Evolutionary conservation across 768 basidiomycete species (phyloP).

Genomic region (Tricholoma hemisulphureum): DNA sequence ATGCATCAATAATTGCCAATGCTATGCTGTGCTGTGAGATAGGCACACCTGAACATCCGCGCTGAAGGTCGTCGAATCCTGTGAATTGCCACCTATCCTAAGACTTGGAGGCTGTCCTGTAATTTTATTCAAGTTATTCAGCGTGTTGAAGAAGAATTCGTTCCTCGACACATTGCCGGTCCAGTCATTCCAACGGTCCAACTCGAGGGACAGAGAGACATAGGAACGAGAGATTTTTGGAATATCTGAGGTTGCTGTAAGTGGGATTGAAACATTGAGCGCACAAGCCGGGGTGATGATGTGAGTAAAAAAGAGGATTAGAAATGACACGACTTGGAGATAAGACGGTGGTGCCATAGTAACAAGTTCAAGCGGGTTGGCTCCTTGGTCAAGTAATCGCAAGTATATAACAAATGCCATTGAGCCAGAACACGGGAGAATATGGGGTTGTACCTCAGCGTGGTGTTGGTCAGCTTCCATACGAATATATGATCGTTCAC

Average conservation of each 20-base stretch:
- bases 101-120: conserved; percentile 55
- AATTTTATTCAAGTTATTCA: conserved; percentile 53
- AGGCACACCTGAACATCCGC: conserved; percentile 41
- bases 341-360: background rate
- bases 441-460: too few relatives aligned
- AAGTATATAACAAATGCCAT: too few relatives aligned
- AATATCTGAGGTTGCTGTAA: conserved; percentile 34
- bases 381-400: too few relatives aligned
- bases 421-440: too few relatives aligned
- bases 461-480: too few relatives aligned
- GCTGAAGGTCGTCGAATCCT: conserved; percentile 59
- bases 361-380: too few relatives aligned
- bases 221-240: conserved; percentile 42
- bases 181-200: conserved; percentile 73
- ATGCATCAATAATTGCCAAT: background rate
- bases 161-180: conserved; percentile 51
- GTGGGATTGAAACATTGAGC: conserved; percentile 38
- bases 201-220: conserved; percentile 66
- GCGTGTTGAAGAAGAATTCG: conserved; percentile 57
- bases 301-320: background rate
- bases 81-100: conserved; percentile 56
- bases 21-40: background rate
- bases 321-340: background rate
- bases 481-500: too few relatives aligned
- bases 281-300: background rate